phyloP scores from a whole-genome alignment of 2,329 filamentous ascomycete species.

The Coniochaeta pulveracea region DNA sequence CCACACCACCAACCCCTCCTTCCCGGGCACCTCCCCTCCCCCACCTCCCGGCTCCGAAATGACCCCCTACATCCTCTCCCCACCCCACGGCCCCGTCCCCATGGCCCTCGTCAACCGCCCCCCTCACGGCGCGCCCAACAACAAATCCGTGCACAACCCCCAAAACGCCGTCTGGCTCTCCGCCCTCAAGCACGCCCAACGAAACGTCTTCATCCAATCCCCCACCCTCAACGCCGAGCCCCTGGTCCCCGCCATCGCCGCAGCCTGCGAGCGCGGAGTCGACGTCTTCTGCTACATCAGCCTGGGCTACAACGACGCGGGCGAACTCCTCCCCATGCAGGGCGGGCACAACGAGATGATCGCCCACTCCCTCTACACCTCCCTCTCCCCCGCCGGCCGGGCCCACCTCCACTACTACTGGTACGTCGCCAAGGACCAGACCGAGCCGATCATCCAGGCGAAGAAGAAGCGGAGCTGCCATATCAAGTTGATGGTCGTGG shows the following conservation, averaged over 20 bases:
- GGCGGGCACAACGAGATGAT: conserved; percentile 68
- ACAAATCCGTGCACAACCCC: conserved; percentile 49
- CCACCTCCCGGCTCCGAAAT: conserved; percentile 41
- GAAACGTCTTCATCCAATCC: conserved; percentile 64
- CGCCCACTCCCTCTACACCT: conserved; percentile 44
- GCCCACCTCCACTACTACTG: conserved; percentile 49
- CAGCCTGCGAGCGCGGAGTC: conserved; percentile 56
- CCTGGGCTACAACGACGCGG: conserved; percentile 70
- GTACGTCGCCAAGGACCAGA: conserved; percentile 67
- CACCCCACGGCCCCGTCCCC: conserved; percentile 44
- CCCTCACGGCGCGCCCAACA: conserved; percentile 54
- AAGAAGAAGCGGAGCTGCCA: conserved; percentile 61
- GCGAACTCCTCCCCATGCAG: conserved; percentile 64
- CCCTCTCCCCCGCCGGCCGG: conserved; percentile 36
- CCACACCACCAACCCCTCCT: conserved; percentile 39
- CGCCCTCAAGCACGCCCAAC: conserved; percentile 51
- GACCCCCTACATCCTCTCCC: conserved; percentile 53
- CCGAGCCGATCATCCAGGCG: conserved; percentile 51
- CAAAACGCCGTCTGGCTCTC: conserved; percentile 70
- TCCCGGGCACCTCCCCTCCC: conserved; percentile 41
- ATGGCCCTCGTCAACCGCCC: conserved; percentile 62
- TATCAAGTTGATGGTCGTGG: conserved; percentile 67
- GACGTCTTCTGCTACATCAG: conserved; percentile 61
- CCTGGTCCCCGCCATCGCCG: conserved; percentile 49
- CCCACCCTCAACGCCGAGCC: conserved; percentile 66